These are phyloP conservation scores for Auricularia sp. DNA, from an alignment of 768 basidiomycete species.

Conservation along the genomic window DNA sequence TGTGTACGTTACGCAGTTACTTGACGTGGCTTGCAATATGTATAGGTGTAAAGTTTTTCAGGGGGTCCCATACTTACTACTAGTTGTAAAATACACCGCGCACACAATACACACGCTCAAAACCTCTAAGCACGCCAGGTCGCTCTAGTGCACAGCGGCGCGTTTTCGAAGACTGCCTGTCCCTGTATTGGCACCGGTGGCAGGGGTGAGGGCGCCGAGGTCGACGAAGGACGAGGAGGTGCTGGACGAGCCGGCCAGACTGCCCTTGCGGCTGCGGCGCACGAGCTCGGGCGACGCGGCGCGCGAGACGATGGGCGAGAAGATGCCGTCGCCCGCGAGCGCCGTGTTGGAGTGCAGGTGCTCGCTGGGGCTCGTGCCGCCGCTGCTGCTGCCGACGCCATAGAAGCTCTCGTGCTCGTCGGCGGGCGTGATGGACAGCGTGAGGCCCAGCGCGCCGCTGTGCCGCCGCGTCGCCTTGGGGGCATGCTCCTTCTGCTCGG, in stretches of 20 bases:
- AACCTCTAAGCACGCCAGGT: too few relatives aligned
- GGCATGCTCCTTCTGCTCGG: not conserved
- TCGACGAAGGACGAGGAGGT: conserved; percentile 3
- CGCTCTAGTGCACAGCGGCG: too few relatives aligned
- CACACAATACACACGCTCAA: too few relatives aligned
- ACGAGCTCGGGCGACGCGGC: conserved; percentile 53
- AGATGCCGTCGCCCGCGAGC: conserved; percentile 61
- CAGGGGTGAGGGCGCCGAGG: not conserved
- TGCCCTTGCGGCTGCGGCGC: conserved; percentile 5
- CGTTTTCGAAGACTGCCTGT: not conserved
- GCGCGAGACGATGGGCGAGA: conserved; percentile 60
- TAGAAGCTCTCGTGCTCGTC: not conserved
- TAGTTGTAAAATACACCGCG: not conserved
- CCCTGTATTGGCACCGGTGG: not conserved
- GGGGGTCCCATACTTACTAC: not conserved
- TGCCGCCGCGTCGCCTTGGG: not conserved
- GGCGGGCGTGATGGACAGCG: not conserved
- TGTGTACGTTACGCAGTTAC: too few relatives aligned
- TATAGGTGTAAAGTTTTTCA: not conserved
- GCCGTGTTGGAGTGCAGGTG: conserved; percentile 32
- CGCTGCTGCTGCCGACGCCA: not conserved
- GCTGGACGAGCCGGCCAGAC: not conserved
- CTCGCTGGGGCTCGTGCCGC: conserved; percentile 23
- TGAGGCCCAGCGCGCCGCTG: not conserved
- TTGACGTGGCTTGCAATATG: not conserved